Conservation (phyloP, 306 rosid genomes). For the Luffa acutangula region DNA sequence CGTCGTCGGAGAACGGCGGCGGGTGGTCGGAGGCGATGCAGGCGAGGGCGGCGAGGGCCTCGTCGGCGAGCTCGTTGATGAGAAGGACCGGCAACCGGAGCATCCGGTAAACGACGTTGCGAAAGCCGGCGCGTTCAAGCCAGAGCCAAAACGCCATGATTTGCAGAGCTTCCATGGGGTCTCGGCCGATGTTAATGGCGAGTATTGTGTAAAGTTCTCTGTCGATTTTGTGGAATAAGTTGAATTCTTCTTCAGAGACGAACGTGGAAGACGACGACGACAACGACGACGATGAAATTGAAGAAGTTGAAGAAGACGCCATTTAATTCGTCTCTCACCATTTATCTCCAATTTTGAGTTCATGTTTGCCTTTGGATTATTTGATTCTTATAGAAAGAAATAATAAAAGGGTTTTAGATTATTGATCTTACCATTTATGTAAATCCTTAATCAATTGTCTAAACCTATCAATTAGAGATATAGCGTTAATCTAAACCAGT, state of each 20-base stretch:
- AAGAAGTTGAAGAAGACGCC: not conserved
- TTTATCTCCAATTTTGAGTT: not conserved
- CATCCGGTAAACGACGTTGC: conserved; percentile 24
- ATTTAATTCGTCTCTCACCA: not conserved
- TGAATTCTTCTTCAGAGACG: conserved; percentile 37
- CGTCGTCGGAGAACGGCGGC: conserved; percentile 1
- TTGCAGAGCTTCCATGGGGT: conserved; percentile 51
- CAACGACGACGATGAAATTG: not conserved
- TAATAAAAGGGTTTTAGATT: no score
- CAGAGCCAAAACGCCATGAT: conserved; percentile 58
- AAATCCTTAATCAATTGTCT: no score
- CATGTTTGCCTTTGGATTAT: not conserved
- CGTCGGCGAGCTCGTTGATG: conserved; percentile 55
- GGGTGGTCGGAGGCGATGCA: conserved; percentile 12
- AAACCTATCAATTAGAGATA: no score
- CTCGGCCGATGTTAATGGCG: conserved; percentile 29
- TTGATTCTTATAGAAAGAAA: not conserved
- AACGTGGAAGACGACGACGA: not conserved
- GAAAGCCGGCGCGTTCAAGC: conserved; percentile 49
- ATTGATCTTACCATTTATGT: not conserved
- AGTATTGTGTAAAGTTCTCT: conserved; percentile 41
- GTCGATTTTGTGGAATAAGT: conserved; percentile 40
- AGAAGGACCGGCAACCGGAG: conserved; percentile 26
- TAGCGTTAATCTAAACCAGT: no score
- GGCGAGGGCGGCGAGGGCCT: conserved; percentile 33